Evolutionary conservation across 2,329 filamentous ascomycete genomes (phyloP).

Genomic region (Colletotrichum sp.): DNA sequence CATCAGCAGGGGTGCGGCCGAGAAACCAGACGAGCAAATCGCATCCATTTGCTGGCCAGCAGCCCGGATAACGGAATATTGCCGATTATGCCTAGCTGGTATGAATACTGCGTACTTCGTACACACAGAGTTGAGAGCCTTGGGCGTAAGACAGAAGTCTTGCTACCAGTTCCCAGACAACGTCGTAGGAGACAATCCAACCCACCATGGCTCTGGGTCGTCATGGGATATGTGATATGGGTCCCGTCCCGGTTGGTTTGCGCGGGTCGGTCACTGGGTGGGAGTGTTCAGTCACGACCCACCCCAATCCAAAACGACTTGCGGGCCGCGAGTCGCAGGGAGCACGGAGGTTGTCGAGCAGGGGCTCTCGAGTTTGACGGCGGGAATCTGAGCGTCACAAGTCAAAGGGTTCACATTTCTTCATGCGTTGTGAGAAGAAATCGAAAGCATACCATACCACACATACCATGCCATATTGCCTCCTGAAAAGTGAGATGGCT

Average conservation of each 20-base stretch:
- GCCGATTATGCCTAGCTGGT: not conserved
- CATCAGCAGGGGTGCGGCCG: not conserved
- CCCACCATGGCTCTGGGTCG: not conserved
- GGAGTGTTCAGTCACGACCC: not conserved
- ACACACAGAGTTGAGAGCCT: not conserved
- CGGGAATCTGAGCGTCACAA: not conserved
- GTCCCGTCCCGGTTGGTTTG: conserved; percentile 11
- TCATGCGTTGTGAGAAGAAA: not conserved
- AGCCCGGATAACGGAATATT: conserved; percentile 16
- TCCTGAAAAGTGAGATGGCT: not conserved
- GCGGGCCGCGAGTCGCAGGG: not conserved
- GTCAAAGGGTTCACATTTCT: not conserved
- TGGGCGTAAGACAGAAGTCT: not conserved
- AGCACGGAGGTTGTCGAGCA: conserved; percentile 4
- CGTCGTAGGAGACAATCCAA: not conserved
- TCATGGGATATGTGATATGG: not conserved
- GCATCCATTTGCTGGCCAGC: conserved; percentile 5
- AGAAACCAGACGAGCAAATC: conserved; percentile 16
- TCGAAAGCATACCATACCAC: not conserved
- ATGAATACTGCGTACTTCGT: not conserved
- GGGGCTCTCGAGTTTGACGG: not conserved
- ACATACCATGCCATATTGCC: not conserved
- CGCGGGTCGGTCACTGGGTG: not conserved
- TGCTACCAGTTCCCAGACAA: not conserved
- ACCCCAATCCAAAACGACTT: not conserved